Evolutionary conservation across 352 stramenopile species (phyloP).

Genomic region (Phytophthora aleatoria): DNA sequence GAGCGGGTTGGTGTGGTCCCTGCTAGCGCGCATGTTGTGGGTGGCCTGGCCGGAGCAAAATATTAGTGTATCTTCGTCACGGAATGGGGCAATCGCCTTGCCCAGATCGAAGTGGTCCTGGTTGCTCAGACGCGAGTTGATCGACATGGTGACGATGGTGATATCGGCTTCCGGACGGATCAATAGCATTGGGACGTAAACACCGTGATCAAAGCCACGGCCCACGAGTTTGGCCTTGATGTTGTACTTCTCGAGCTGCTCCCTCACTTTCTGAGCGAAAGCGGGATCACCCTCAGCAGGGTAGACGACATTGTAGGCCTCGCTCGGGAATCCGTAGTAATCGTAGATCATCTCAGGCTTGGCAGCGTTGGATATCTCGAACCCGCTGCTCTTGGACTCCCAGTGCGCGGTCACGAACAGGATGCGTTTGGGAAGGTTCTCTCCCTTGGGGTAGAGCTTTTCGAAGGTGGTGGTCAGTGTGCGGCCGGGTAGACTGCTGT

Average conservation of each 20-base stretch:
- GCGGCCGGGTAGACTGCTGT: constrained; percentile 24
- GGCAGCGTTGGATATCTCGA: constrained; percentile 59
- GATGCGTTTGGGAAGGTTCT: constrained; percentile 63
- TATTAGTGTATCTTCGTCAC: constrained; percentile 71
- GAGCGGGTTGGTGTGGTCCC: constrained; percentile 12
- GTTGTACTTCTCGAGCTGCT: constrained; percentile 50
- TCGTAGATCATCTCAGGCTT: constrained; percentile 83
- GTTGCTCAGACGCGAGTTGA: constrained; percentile 51
- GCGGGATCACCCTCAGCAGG: constrained; percentile 66
- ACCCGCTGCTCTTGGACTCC: constrained; percentile 51
- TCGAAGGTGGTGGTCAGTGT: constrained; percentile 39
- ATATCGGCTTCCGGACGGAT: constrained; percentile 89
- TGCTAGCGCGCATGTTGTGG: constrained; percentile 39
- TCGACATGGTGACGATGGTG: constrained; percentile 83
- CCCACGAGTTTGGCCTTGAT: constrained; percentile 51
- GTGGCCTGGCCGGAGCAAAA: constrained; percentile 67
- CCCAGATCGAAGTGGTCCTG: constrained; percentile 60
- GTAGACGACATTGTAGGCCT: constrained; percentile 90
- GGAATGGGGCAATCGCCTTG: constrained; percentile 51
- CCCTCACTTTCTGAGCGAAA: constrained; percentile 72
- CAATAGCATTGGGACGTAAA: constrained; percentile 91
- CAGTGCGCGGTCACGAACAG: constrained; percentile 89
- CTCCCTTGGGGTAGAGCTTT: constrained; percentile 41
- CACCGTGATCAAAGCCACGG: constrained; percentile 91
- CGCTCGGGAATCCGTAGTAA: constrained; percentile 88